Evolutionary conservation across 1,284 basidiomycete species (phyloP).

Genomic region (Apiotrichum montevideense): DNA sequence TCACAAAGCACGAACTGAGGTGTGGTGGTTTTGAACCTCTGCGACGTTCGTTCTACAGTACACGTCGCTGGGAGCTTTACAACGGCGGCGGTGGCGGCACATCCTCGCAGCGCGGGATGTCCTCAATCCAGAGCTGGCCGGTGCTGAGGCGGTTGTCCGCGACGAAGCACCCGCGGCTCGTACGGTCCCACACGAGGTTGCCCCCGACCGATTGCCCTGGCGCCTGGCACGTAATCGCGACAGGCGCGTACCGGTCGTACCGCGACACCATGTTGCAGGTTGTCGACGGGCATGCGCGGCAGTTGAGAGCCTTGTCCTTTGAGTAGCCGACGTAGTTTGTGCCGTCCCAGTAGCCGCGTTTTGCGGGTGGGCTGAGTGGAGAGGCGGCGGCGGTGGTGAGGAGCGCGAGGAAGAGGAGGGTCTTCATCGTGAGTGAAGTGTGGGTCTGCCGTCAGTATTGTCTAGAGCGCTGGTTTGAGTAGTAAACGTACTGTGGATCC

Average conservation of each 20-base stretch:
- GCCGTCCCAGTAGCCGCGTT: not conserved
- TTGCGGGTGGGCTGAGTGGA: not conserved
- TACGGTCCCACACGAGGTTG: slow-evolving; percentile 10
- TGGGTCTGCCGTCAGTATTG: too few species aligned
- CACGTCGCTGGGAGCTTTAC: too few species aligned
- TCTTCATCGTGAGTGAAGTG: too few species aligned
- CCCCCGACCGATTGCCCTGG: slow-evolving; percentile 1
- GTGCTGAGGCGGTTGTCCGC: slow-evolving; percentile 8
- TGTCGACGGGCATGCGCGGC: slow-evolving; percentile 7
- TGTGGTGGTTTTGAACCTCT: too few species aligned
- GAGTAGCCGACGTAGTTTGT: not conserved
- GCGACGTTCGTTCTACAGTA: too few species aligned
- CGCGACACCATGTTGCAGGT: not conserved
- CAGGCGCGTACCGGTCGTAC: not conserved
- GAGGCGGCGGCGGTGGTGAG: too few species aligned
- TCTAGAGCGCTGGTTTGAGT: too few species aligned
- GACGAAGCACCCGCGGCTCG: slow-evolving; percentile 10
- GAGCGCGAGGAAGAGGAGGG: too few species aligned
- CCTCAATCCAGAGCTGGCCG: not conserved
- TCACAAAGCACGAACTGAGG: too few species aligned
- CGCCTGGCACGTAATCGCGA: slow-evolving; percentile 7
- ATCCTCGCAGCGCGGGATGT: not conserved
- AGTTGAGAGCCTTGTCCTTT: slow-evolving; percentile 5
- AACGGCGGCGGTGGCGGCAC: too few species aligned
- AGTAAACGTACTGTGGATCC: too few species aligned